Evolutionary conservation across 352 stramenopile genomes (phyloP), one percentile per base, ranked within the genome.

Genomic region (Phytophthora constricta): DNA sequence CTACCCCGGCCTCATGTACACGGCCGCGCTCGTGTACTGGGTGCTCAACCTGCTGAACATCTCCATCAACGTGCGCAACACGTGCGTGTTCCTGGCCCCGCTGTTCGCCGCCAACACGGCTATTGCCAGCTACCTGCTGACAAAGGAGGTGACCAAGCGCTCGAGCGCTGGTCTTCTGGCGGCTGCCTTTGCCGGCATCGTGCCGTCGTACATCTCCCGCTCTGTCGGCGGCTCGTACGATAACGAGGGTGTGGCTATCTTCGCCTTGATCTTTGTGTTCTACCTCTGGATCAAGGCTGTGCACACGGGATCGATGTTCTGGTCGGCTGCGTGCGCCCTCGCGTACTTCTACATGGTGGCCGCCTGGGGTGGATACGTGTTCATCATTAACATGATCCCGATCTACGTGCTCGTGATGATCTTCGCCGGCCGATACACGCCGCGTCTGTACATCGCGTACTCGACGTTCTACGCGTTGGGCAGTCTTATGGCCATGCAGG

Each of bases 361-460:
- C 4, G 89, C 95, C 7, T 99, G 97, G 97, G 97, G 97, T 53
- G 97, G 97, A 33, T 99, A 99, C 81, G 93, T 99, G 17, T 99
- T 99, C 81, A 98, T 99, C 58, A 95, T 99, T 76, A 99, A 99
- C 84, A 93, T 99, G 69, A 96, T 99, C 60, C 97, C 95, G 33
- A 96, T 98, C 54, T 98, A 99, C 84, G 95, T 98, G 34, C 74
- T 98, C 13, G 74, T 93, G 42, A 90, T 99, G 69, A 82, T 99
- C 25, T 74, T 99, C 33, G 75, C 96, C 10, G 96, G 96, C 23
- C 84, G 96, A 41, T 97, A 98, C 74, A 96, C 93, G n/a, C 87
- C 84, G 42, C 91, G 96, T 25, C 70, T 99, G 8, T 98, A 99
- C 87, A 90, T 94, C 51, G 93, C 97, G 8, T 99, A 99, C 82